Evolutionary conservation across 345 rosid genomes (phyloP), one percentile per base, ranked within the genome.

Genomic region (Aquilaria yunnanensis): DNA sequence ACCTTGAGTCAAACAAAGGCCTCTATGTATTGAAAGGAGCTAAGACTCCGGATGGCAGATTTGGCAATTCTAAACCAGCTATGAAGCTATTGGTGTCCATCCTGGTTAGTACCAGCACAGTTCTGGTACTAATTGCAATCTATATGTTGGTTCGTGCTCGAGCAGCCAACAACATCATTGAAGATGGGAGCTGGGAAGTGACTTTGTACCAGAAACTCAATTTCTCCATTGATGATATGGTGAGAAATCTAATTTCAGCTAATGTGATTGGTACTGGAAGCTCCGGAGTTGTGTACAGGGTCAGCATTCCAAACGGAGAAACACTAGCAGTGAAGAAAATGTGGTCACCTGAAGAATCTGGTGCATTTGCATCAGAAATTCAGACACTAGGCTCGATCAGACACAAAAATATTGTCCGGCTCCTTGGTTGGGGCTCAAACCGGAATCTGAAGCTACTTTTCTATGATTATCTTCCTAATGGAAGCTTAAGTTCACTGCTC

Each of bases 211-310:
- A 93, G 66, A 93, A 93, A 71, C 86, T 90, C 2, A 94, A 88
- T 5, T 84, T 90, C 73, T 85, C 97, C 1, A 72, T 90, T 14
- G 92, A 83, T 55, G 95, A 88, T 66, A 72, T 88, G 46, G 74
- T 90, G 12, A 70, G 62, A 46, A 77, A 85, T 55, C 74, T 93
- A 32, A 86, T 86, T 14, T 86, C 97, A 5, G 73, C 92, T 0
- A 93, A 90, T 67, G 97, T 93, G 54, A 90, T 93, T 34, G 98
- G 98, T 59, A 93, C 96, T 0, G 98, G 98, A 50, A 88, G 98
- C 83, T 93, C 98, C 1, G 98, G 98, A 45, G 97, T 93, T 2
- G 98, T 93, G 0, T 88, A 90, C 74, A 74, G 83, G 72, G 92
- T 90, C 47, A 81, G 79, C 30, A 70, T 85, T 23, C 84, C 90